Evolutionary conservation across 805 yeast genomes (phyloP).

Genomic region (Nakazawaea ernobii): DNA sequence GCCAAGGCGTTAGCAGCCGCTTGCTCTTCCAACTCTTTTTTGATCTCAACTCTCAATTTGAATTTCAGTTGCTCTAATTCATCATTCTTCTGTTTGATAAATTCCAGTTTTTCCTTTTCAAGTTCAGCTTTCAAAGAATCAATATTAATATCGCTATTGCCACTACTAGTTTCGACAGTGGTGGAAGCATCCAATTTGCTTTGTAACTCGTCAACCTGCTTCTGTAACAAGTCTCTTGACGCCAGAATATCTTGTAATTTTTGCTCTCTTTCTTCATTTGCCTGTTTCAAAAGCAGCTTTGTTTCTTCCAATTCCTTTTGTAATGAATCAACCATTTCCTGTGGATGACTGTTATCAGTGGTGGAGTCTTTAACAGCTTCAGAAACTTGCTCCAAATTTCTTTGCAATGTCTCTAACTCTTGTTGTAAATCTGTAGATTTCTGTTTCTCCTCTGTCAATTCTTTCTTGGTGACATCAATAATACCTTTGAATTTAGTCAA

Average conservation of each 20-base stretch:
- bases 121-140: slow-evolving; percentile 17
- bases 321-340: slow-evolving; percentile 14
- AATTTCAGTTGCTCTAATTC: slow-evolving; percentile 14
- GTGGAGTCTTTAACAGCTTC: slow-evolving; percentile 14
- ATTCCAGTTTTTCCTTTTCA: slow-evolving; percentile 17
- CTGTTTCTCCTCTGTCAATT: slow-evolving; percentile 8
- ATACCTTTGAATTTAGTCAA: slow-evolving; percentile 11
- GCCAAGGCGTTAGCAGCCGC: neutral
- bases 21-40: slow-evolving; percentile 14
- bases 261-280: slow-evolving; percentile 2
- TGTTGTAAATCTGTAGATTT: neutral
- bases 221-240: slow-evolving; percentile 14
- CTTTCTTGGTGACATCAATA: slow-evolving; percentile 5
- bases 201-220: slow-evolving; percentile 10
- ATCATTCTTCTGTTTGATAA: slow-evolving; percentile 11
- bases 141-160: neutral
- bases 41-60: slow-evolving; percentile 20
- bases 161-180: neutral
- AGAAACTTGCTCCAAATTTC: slow-evolving; percentile 12
- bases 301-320: slow-evolving; percentile 18
- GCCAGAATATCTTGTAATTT: slow-evolving; percentile 14
- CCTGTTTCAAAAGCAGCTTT: slow-evolving; percentile 11
- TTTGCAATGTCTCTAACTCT: slow-evolving; percentile 21
- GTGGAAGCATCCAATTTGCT: neutral
- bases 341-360: slow-evolving; percentile 12